Percentiles rank a stretch among this genome's conserved stretches.
Evolutionary conservation across 1,284 basidiomycete genomes (phyloP).

Genomic region (Cryptococcus floricola): DNA sequence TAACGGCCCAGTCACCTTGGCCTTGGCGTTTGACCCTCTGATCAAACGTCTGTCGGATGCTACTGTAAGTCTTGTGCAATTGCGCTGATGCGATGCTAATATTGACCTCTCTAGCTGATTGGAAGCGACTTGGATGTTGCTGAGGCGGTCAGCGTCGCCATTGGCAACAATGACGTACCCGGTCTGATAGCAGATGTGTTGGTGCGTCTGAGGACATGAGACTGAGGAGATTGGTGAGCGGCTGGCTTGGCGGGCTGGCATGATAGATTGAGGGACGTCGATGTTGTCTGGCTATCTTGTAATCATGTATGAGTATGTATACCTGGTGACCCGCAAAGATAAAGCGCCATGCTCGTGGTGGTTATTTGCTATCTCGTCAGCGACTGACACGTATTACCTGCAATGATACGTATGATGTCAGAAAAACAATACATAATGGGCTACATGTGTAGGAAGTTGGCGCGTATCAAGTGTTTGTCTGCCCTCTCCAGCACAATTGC

Average conservation of each 20-base stretch:
- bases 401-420: too few relatives aligned
- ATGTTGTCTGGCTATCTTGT: neutral
- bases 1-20: slow-evolving; percentile 21
- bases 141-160: slow-evolving; percentile 60
- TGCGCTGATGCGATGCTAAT: neutral
- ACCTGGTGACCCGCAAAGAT: neutral
- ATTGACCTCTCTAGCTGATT: slow-evolving; percentile 2
- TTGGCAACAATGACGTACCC: slow-evolving; percentile 63
- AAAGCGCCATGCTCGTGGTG: neutral
- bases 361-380: neutral
- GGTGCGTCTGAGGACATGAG: slow-evolving; percentile 47
- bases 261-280: neutral
- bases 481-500: too few relatives aligned
- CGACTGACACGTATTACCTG: too few relatives aligned
- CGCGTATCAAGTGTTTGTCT: too few relatives aligned
- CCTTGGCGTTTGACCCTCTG: slow-evolving; percentile 30
- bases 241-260: too few relatives aligned
- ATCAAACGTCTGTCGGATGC: slow-evolving; percentile 34
- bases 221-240: neutral
- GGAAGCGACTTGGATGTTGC: slow-evolving; percentile 55
- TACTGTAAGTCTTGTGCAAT: slow-evolving; percentile 23
- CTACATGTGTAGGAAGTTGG: too few relatives aligned
- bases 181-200: slow-evolving; percentile 66
- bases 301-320: neutral
- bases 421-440: too few relatives aligned